Evolutionary conservation across 805 yeast species (phyloP).

Genomic region (Nakazawaea holstii): DNA sequence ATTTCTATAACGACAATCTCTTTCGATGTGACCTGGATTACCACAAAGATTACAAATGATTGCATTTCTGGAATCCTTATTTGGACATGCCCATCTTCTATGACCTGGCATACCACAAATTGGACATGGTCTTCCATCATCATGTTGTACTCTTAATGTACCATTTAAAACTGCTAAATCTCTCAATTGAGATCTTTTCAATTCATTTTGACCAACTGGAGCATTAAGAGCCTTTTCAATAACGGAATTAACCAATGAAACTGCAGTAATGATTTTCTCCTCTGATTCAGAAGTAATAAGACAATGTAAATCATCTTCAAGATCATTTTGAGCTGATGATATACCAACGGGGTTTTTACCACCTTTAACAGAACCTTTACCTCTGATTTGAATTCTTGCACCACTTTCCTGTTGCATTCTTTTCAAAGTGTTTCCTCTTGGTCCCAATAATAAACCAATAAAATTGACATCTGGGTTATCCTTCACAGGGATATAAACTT

Average conservation of each 20-base stretch:
- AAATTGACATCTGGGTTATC: slow-evolving; percentile 91
- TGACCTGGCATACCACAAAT: slow-evolving; percentile 67
- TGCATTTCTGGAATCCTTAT: slow-evolving; percentile 28
- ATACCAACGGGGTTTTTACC: slow-evolving; percentile 58
- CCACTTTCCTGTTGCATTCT: slow-evolving; percentile 80
- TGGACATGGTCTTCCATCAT: slow-evolving; percentile 56
- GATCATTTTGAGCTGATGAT: slow-evolving; percentile 43
- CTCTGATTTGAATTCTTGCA: slow-evolving; percentile 86
- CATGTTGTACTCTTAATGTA: slow-evolving; percentile 70
- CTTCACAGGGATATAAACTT: slow-evolving; percentile 76
- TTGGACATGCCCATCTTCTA: slow-evolving; percentile 60
- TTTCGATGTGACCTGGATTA: slow-evolving; percentile 75
- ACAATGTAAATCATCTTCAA: slow-evolving; percentile 86
- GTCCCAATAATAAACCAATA: slow-evolving; percentile 87
- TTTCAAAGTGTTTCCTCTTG: slow-evolving; percentile 88
- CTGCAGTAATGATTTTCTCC: slow-evolving; percentile 71
- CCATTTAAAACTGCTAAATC: slow-evolving; percentile 94
- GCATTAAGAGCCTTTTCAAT: slow-evolving; percentile 79
- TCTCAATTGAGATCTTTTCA: slow-evolving; percentile 84
- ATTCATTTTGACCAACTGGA: slow-evolving; percentile 91
- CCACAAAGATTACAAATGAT: slow-evolving; percentile 79
- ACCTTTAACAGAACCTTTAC: slow-evolving; percentile 93
- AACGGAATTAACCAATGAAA: slow-evolving; percentile 65
- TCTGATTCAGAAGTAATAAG: slow-evolving; percentile 78
- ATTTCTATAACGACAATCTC: slow-evolving; percentile 57